These are phyloP conservation scores for Butyriboletus loyo DNA, from an alignment of 768 basidiomycete genomes.

Conservation along the genomic window DNA sequence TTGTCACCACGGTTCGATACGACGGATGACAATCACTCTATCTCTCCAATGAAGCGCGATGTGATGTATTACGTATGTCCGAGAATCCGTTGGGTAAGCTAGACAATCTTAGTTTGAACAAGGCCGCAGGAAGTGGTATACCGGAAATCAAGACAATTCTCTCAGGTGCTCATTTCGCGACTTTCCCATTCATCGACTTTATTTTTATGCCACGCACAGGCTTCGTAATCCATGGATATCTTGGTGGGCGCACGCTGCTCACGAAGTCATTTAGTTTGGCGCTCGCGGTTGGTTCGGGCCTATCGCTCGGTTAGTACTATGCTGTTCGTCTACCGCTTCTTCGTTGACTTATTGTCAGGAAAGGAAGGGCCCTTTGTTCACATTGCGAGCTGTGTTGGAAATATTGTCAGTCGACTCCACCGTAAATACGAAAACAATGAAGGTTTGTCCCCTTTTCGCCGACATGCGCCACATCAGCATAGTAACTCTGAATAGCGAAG, in stretches of 20 bases:
- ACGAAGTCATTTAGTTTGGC: slow-evolving; percentile 89
- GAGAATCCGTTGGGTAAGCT: not conserved
- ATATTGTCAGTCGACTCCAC: slow-evolving; percentile 85
- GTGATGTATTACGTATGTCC: slow-evolving; percentile 78
- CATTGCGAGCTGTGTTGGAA: slow-evolving; percentile 89
- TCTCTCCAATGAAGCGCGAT: slow-evolving; percentile 48
- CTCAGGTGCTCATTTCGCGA: slow-evolving; percentile 48
- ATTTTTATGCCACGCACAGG: slow-evolving; percentile 40
- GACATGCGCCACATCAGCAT: not conserved
- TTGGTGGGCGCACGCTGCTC: slow-evolving; percentile 85
- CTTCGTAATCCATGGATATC: slow-evolving; percentile 96
- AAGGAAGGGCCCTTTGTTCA: slow-evolving; percentile 86
- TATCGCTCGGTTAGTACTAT: slow-evolving; percentile 63
- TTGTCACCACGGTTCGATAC: slow-evolving; percentile 48
- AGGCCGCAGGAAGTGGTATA: slow-evolving; percentile 93
- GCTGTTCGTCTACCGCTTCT: not conserved
- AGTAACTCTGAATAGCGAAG: slow-evolving; percentile 55
- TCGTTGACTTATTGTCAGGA: slow-evolving; percentile 32
- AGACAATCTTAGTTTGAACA: slow-evolving; percentile 30
- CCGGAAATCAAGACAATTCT: slow-evolving; percentile 96
- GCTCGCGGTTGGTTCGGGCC: slow-evolving; percentile 87
- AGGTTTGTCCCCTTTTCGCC: slow-evolving; percentile 44
- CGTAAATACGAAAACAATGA: slow-evolving; percentile 94
- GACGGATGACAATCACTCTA: slow-evolving; percentile 20
- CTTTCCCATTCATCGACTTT: slow-evolving; percentile 8